phyloP scores from a whole-genome alignment of 1,139 yeast species.

The Nakaseomyces sp. region DNA sequence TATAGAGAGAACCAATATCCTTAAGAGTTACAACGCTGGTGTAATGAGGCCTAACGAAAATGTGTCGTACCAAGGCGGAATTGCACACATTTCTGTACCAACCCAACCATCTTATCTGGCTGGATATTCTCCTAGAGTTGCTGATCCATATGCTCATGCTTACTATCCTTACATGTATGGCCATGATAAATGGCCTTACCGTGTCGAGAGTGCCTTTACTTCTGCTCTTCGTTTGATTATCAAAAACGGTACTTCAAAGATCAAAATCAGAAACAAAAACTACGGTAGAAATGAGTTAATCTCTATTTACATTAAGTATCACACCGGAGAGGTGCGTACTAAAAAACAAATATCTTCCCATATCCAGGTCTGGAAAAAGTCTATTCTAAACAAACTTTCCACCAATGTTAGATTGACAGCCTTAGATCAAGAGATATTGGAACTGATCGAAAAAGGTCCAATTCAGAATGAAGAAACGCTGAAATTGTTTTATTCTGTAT shows the following conservation, averaged over 20 bases:
- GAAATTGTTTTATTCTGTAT: conserved; percentile 18
- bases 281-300: conserved; percentile 91
- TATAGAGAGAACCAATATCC: background rate
- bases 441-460: conserved; percentile 28
- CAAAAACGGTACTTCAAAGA: conserved; percentile 77
- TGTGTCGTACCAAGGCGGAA: background rate
- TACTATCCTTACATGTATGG: conserved; percentile 5
- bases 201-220: conserved; percentile 80
- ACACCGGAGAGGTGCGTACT: conserved; percentile 74
- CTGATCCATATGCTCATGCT: conserved; percentile 1
- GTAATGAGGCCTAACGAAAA: background rate
- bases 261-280: conserved; percentile 72
- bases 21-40: background rate
- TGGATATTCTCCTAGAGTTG: background rate
- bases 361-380: conserved; percentile 57
- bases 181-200: conserved; percentile 36
- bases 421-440: conserved; percentile 23
- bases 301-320: conserved; percentile 68
- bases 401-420: conserved; percentile 17
- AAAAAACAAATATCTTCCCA: conserved; percentile 90
- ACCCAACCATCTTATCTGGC: background rate
- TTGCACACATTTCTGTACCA: background rate
- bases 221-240: conserved; percentile 79
- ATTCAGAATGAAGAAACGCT: conserved; percentile 18
- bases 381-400: conserved; percentile 22